Evolutionary conservation across 1,284 basidiomycete genomes (phyloP).

Genomic region (Austroboletus rostrupii): DNA sequence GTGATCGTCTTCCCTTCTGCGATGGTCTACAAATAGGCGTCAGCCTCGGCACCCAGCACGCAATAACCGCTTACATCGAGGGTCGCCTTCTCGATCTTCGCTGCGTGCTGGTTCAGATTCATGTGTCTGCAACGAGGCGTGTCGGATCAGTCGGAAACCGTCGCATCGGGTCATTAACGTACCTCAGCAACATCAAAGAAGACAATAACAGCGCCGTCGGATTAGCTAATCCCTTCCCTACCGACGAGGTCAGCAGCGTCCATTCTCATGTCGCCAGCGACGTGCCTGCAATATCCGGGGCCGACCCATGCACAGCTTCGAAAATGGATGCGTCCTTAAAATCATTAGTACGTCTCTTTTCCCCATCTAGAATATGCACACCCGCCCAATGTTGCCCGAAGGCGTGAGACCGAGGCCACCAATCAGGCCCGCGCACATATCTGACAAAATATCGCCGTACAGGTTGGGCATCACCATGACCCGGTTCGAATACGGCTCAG

Average conservation of each 20-base stretch:
- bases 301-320: constrained; percentile 98
- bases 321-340: constrained; percentile 95
- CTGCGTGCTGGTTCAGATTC: constrained; percentile 83
- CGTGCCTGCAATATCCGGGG: constrained; percentile 80
- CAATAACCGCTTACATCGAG: constrained; percentile 58
- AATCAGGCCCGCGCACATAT: constrained; percentile 99
- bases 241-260: constrained; percentile 27
- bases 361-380: constrained; percentile 38
- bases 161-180: constrained; percentile 27
- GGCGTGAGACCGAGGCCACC: constrained; percentile 97
- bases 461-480: constrained; percentile 99
- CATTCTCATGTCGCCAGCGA: constrained; percentile 4
- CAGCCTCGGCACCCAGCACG: constrained; percentile 13
- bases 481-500: constrained; percentile 89
- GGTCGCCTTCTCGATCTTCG: constrained; percentile 90
- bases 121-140: constrained; percentile 70
- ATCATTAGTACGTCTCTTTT: constrained; percentile 13
- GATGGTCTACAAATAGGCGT: constrained; percentile 64
- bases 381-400: constrained; percentile 95
- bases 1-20: constrained; percentile 93
- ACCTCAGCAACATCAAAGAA: constrained; percentile 96
- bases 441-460: constrained; percentile 95
- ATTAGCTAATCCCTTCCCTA: constrained; percentile 94
- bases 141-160: constrained; percentile 21
- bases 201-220: constrained; percentile 94